Evolutionary conservation across 2,329 filamentous ascomycete genomes (phyloP).

Genomic region (Lasiodiplodia gonubiensis): DNA sequence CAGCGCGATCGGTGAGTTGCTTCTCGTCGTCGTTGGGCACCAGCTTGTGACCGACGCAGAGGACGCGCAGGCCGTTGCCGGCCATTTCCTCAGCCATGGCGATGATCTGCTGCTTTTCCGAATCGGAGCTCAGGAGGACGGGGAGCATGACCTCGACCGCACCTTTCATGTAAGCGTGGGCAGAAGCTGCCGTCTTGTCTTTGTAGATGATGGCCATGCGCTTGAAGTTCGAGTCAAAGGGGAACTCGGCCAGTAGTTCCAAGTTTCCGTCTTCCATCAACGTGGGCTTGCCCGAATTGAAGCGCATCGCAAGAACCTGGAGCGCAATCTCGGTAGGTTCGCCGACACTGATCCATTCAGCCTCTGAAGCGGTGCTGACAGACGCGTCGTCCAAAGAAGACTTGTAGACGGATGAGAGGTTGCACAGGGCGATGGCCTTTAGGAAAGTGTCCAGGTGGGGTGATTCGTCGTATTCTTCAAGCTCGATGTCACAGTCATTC

Average conservation of each 20-base stretch:
- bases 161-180: conserved; percentile 48
- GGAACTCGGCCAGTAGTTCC: conserved; percentile 45
- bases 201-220: conserved; percentile 49
- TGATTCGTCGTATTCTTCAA: conserved; percentile 36
- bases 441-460: conserved; percentile 41
- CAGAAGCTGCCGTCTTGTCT: conserved; percentile 37
- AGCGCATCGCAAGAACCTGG: conserved; percentile 47
- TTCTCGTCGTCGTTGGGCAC: background rate
- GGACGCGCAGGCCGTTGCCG: conserved; percentile 46
- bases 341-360: conserved; percentile 18
- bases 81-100: conserved; percentile 44
- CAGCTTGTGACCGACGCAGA: conserved; percentile 46
- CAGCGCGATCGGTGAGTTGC: conserved; percentile 52
- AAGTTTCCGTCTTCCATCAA: conserved; percentile 39
- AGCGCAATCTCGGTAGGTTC: conserved; percentile 45
- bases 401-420: conserved; percentile 43
- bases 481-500: conserved; percentile 37
- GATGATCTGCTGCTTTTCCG: conserved; percentile 39
- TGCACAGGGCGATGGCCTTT: conserved; percentile 47
- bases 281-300: conserved; percentile 42
- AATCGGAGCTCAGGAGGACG: conserved; percentile 39
- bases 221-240: conserved; percentile 49
- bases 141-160: conserved; percentile 47
- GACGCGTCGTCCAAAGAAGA: conserved; percentile 21
- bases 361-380: conserved; percentile 5